Base-by-base conservation (phyloP, 228 moss, liverwort and hornwort genomes). In the Sphagnum fallax region DNA sequence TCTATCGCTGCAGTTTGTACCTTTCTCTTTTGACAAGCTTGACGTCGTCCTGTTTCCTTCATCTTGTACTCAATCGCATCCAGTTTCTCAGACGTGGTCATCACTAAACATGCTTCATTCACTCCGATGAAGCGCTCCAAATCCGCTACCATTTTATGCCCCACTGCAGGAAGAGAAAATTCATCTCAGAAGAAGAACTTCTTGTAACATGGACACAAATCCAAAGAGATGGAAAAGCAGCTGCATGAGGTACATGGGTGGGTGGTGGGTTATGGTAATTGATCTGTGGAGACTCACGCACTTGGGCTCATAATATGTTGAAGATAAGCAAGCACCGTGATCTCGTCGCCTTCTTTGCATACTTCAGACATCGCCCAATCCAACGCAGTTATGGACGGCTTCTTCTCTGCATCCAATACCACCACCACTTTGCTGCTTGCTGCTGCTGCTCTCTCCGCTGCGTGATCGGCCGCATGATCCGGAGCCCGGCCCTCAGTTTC, bases 351-450 rank as follows among this genome's bases (percentile, higher is more conserved):
- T 1, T 79, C 72, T 47, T 66, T 76, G 68, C 72, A 76, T 4
- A 65, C 79, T 15, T n/a, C 72, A 51, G 63, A 61, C 67, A 85
- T 72, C 2, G 85, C 85, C 82, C 82, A 85, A 61, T 85, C 77
- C 75, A 85, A 63, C 47, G 79, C 82, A 32, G 49, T 57, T 14
- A 72, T 70, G 4, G 73, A 77, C 52, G 72, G 67, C 68, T 75
- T 79, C 82, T 75, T 85, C 67, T 85, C 82, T 4, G 85, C 85
- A 55, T 82, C 79, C 53, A 85, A 65, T 8, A 82, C 67, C 52
- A 82, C 69, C 47, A 75, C 82, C 51, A 85, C 61, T 32, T 32
- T 32, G 32, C 32, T 32, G 32, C 32, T 32, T 32, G 32, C 32
- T 32, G 32, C 32, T 32, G 32, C 32, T 32, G 32, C 32, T 2